Evolutionary conservation across 2,329 filamentous ascomycete genomes (phyloP), one percentile per base, ranked within the genome.

Genomic region (Cercospora berteroae): DNA sequence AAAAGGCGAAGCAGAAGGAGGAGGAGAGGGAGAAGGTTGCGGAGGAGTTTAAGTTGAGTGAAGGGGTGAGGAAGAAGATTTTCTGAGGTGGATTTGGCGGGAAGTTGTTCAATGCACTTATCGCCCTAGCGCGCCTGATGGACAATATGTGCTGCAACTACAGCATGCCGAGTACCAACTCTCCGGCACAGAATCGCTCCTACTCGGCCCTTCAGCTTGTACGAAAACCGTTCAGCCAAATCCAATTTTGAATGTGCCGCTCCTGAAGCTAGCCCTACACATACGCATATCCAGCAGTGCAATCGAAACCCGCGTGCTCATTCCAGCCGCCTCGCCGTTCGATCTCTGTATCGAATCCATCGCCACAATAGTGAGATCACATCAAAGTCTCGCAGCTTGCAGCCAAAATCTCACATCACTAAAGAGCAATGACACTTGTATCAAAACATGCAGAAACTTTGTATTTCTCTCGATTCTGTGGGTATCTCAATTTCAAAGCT

Each of bases 51-150:
- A 23, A 23, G 23, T 50, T 31, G 62, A 39, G 36, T 12, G 20
- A 39, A 6, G 31, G 63, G 4, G 31, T 68, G 25, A 27, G 52
- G 50, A 65, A 52, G 18, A 68, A 68, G 59, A 68, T 68, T 6
- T 68, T 68, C 8, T 67, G 65, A 67, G 56, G 31, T n/a, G 25
- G 6, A n/a, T 55, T 1, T 1, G 10, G 8, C 23, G 9, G 23
- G 2, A 55, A 27, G 48, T 50, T 13, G 2, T n/a, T 3, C 20
- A 4, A 27, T n/a, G 48, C 12, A 48, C 13, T 7, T 55, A 16
- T 27, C 23, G 6, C 2, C 8, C 7, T 25, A 13, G 9, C 16
- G 48, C 23, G 7, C 5, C 18, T 13, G 7, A 27, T 9, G 23
- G 6, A 55, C 7, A 55, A 10, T 16, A 12, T 42, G 6, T 29